phyloP scores from a whole-genome alignment of 352 stramenopile genomes.

The Blastocystis sp. region DNA sequence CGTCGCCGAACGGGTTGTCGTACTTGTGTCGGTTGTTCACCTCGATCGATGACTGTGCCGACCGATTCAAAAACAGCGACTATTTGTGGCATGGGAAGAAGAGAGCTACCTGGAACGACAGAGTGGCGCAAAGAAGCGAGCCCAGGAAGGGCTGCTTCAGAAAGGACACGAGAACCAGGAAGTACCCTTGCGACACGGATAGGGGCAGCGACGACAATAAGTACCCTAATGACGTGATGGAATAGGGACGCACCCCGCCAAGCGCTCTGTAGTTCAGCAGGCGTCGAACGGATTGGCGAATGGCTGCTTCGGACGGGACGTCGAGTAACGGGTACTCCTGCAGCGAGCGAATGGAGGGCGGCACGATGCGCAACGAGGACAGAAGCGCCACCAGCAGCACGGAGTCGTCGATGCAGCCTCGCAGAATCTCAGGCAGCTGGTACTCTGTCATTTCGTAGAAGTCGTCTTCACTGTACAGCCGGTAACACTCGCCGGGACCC shows the following conservation, averaged over 20 bases:
- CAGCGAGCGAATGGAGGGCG: neutral
- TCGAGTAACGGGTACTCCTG: conserved; percentile 32
- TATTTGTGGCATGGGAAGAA: conserved; percentile 13
- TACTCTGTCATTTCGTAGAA: conserved; percentile 72
- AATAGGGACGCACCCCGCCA: neutral
- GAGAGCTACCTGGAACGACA: conserved; percentile 37
- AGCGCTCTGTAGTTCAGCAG: conserved; percentile 7
- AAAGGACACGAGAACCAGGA: conserved; percentile 27
- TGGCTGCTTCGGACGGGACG: neutral
- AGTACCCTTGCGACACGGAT: conserved; percentile 42
- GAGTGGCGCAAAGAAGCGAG: conserved; percentile 6
- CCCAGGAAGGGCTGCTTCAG: conserved; percentile 34
- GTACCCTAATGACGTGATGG: conserved; percentile 31
- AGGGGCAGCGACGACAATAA: neutral
- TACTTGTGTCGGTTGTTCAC: conserved; percentile 64
- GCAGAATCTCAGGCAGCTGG: conserved; percentile 37
- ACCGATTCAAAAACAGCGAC: conserved; percentile 40
- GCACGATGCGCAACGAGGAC: neutral
- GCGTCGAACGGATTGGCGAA: neutral
- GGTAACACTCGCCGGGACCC: conserved; percentile 85
- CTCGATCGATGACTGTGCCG: conserved; percentile 43
- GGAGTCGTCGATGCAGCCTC: conserved; percentile 41
- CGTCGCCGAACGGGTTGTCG: conserved; percentile 30
- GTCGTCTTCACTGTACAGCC: conserved; percentile 77
- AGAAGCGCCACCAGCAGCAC: conserved; percentile 21